Evolutionary conservation across 768 basidiomycete genomes (phyloP).

Genomic region (Hortiboletus campestris): DNA sequence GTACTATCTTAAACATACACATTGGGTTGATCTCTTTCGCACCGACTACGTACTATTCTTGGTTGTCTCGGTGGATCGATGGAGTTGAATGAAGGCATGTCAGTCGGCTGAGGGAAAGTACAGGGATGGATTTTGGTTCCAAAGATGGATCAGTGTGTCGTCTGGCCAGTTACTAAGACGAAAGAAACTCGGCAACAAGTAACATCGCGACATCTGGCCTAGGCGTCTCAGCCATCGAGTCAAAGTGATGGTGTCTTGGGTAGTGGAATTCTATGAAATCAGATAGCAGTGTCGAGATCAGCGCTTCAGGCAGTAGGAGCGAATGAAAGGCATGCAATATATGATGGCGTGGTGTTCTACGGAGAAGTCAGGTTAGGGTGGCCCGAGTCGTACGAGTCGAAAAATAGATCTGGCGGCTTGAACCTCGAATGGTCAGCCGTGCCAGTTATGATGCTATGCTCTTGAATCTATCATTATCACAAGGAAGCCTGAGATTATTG

Average conservation of each 20-base stretch:
- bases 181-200: background rate
- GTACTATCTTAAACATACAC: background rate
- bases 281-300: slow-evolving; percentile 11
- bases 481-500: slow-evolving; percentile 9
- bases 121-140: background rate
- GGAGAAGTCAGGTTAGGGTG: background rate
- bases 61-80: background rate
- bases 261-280: background rate
- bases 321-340: background rate
- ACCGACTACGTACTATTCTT: background rate
- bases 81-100: background rate
- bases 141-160: background rate
- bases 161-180: background rate
- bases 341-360: slow-evolving; percentile 16
- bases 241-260: background rate
- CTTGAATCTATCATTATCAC: slow-evolving; percentile 1
- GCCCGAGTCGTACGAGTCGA: slow-evolving; percentile 17
- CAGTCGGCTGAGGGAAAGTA: background rate
- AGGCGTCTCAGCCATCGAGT: background rate
- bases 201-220: background rate
- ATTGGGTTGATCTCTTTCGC: background rate
- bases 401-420: background rate
- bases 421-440: background rate
- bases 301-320: background rate
- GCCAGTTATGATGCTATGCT: background rate